Percentiles rank a stretch among this genome's conserved stretches.
phyloP scores from a whole-genome alignment of 2,329 filamentous ascomycete species.

The Trichoderma hamatum region DNA sequence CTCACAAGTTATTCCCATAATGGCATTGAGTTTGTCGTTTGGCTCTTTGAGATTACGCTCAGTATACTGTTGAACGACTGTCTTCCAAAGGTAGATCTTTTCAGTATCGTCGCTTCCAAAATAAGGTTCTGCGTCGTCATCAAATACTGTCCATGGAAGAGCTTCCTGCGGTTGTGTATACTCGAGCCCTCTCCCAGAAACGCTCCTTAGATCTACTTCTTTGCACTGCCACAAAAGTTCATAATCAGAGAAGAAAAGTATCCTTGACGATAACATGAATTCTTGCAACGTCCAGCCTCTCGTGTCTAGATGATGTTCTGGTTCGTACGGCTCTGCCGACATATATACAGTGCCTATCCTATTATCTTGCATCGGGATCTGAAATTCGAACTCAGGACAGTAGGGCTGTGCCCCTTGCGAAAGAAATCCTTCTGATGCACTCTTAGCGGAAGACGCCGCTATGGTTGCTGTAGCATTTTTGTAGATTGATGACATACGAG shows the following conservation, averaged over 20 bases:
- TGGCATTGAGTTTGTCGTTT: not conserved
- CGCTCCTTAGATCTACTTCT: not conserved
- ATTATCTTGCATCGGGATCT: not conserved
- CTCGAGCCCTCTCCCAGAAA: not conserved
- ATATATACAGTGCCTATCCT: not conserved
- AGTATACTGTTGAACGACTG: not conserved
- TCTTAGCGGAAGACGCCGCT: not conserved
- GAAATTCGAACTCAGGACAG: not conserved
- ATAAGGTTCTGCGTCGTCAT: not conserved
- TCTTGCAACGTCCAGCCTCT: conserved; percentile 12
- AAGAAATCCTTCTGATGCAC: not conserved
- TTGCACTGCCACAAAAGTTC: conserved; percentile 18
- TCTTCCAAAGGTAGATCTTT: conserved; percentile 9
- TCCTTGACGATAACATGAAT: conserved; percentile 11
- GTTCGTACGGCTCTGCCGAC: not conserved
- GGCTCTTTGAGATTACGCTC: not conserved
- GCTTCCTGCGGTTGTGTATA: conserved; percentile 1
- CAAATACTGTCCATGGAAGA: conserved; percentile 9
- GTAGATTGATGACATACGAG: conserved; percentile 4
- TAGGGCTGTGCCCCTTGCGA: not conserved
- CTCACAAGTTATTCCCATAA: not conserved
- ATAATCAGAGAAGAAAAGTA: conserved; percentile 9
- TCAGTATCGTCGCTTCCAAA: not conserved
- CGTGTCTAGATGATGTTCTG: conserved; percentile 11
- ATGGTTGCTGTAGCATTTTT: conserved; percentile 14